Percentiles rank a stretch among this genome's conserved stretches.
phyloP scores from a whole-genome alignment of 2,329 filamentous ascomycete genomes.

The Pezicula neosporulosa region DNA sequence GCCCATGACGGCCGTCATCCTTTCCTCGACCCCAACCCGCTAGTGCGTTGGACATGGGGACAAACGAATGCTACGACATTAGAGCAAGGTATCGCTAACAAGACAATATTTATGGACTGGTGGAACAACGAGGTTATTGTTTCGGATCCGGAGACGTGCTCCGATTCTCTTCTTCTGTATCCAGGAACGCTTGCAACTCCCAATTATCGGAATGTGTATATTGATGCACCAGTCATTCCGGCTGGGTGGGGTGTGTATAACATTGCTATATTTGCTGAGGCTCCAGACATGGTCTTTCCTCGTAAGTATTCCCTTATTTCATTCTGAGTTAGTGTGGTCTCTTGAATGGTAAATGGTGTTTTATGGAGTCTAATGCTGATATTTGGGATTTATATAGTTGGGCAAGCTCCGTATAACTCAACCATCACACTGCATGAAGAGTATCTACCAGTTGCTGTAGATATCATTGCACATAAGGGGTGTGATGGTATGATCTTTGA shows the following conservation, averaged over 20 bases:
- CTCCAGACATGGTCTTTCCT: slow-evolving; percentile 42
- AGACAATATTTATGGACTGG: slow-evolving; percentile 6
- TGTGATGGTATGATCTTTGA: slow-evolving; percentile 57
- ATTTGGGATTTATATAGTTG: slow-evolving; percentile 8
- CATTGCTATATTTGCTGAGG: slow-evolving; percentile 43
- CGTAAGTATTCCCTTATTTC: slow-evolving; percentile 15
- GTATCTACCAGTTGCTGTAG: slow-evolving; percentile 53
- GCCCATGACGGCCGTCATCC: slow-evolving; percentile 39
- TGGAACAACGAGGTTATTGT: slow-evolving; percentile 3
- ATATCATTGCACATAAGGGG: slow-evolving; percentile 54
- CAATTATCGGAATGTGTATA: slow-evolving; percentile 42
- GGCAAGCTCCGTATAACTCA: slow-evolving; percentile 37
- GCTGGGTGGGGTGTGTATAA: slow-evolving; percentile 39
- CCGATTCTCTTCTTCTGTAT: slow-evolving; percentile 40
- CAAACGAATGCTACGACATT: slow-evolving; percentile 29
- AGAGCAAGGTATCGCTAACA: neutral
- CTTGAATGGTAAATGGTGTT: neutral
- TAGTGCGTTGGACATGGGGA: slow-evolving; percentile 42
- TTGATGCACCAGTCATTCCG: slow-evolving; percentile 37
- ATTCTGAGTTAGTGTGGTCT: neutral
- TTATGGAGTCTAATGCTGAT: neutral
- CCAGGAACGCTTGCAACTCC: slow-evolving; percentile 35
- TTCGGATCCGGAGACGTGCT: slow-evolving; percentile 2
- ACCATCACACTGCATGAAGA: slow-evolving; percentile 45
- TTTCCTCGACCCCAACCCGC: slow-evolving; percentile 43